Base-by-base conservation (phyloP, 352 stramenopile genomes). In the Phytophthora cactorum region DNA sequence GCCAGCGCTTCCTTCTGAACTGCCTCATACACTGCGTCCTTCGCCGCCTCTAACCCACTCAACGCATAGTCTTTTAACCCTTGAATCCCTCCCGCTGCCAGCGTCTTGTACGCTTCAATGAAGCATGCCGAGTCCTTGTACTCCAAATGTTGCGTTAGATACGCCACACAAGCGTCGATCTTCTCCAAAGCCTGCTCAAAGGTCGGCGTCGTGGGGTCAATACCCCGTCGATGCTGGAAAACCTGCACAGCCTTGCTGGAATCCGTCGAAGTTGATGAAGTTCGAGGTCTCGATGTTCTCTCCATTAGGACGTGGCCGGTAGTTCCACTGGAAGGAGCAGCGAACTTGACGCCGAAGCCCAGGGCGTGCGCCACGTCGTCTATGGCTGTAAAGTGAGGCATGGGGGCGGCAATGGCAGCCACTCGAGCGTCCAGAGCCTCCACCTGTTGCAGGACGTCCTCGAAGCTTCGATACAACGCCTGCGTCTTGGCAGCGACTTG, bases 321-420 rank as follows among this genome's bases (percentile, higher is more conserved):
- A 28, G 51, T 47, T 61, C 53, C 44, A 14, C 72, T 61, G 0
- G 70, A 67, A 2, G 86, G 78, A 8, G 77, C 44, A 14, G 81
- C 81, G 41, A 90, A 90, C 72, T 89, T 89, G 44, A 90, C 82
- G 22, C 80, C 81, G 52, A 89, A 93, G 59, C 85, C 85, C 10
- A 93, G 66, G 43, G 78, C 73, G 39, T 79, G 68, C 4, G 85
- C 85, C 4, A 87, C 68, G 6, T 54, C 59, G 25, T 91, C 81
- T 44, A 95, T 84, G 27, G 78, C 82, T 12, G 80, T 75, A 55
- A 95, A 95, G 63, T 92, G 75, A 58, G 88, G 86, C 78, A 95
- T 76, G 15, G 84, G 84, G 14, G 76, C 67, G 0, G 79, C 82
- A 51, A 95, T 83, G 11, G 78, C 72, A n/a, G 80, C 76, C 15